phyloP scores from a whole-genome alignment of 1,284 basidiomycete genomes.

The Caloboletus inedulis region DNA sequence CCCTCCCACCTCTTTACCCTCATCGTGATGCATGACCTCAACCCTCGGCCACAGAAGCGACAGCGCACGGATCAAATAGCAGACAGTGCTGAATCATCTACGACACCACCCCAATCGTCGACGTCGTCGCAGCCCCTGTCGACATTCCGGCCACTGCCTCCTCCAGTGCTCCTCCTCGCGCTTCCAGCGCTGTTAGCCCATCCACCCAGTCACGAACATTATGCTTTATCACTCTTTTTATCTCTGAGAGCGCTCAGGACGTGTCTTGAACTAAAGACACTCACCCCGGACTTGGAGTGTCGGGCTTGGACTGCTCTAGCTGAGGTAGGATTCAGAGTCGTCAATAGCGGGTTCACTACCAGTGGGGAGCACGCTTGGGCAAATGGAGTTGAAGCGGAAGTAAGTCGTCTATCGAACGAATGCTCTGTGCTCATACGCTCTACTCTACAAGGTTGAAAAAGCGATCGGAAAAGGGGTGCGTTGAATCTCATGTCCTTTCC shows the following conservation, averaged over 20 bases:
- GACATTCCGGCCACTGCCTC: constrained; percentile 39
- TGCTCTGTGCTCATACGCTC: constrained; percentile 2
- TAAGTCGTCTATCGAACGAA: constrained; percentile 23
- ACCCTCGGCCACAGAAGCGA: constrained; percentile 29
- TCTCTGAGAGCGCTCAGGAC: constrained; percentile 54
- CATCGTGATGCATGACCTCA: constrained; percentile 22
- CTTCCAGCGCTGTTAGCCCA: constrained; percentile 57
- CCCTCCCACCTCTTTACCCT: neutral
- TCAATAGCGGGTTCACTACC: constrained; percentile 43
- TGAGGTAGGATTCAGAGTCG: constrained; percentile 59
- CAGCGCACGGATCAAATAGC: constrained; percentile 16
- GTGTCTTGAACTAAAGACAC: constrained; percentile 47
- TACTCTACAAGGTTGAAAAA: constrained; percentile 43
- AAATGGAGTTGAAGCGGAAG: constrained; percentile 50
- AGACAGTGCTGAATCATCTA: neutral
- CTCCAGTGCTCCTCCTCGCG: constrained; percentile 51
- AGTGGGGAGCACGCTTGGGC: constrained; percentile 43
- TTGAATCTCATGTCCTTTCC: constrained; percentile 1
- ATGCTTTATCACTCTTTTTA: constrained; percentile 51
- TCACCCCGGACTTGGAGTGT: constrained; percentile 61
- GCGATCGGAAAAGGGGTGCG: constrained; percentile 50
- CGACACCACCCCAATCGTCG: neutral
- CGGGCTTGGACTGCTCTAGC: constrained; percentile 64
- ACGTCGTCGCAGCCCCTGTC: neutral
- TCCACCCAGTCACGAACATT: constrained; percentile 57